phyloP scores from a whole-genome alignment of 495 filamentous ascomycete species.

The Trichoderma asperelloides region DNA sequence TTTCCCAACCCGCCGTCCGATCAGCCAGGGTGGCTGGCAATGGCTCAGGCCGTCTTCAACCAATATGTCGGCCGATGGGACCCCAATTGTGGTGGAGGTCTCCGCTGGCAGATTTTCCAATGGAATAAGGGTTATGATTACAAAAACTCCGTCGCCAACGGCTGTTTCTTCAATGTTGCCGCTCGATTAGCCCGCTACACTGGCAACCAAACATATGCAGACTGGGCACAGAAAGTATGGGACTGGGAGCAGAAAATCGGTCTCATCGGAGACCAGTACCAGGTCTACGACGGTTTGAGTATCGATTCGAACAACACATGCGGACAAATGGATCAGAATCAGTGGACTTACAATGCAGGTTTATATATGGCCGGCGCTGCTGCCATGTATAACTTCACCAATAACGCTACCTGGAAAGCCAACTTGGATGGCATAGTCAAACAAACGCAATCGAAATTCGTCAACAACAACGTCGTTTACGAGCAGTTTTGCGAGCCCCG shows the following conservation, averaged over 20 bases:
- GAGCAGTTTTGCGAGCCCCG: conserved; percentile 64
- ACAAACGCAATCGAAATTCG: conserved; percentile 48
- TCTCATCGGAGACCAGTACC: conserved; percentile 51
- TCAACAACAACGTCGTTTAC: conserved; percentile 46
- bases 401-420: conserved; percentile 45
- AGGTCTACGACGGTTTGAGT: conserved; percentile 60
- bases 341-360: conserved; percentile 72
- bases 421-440: conserved; percentile 48
- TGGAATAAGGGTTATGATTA: conserved; percentile 76
- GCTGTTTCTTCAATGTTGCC: conserved; percentile 75
- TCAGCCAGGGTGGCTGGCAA: conserved; percentile 65
- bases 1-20: conserved; percentile 56
- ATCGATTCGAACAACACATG: conserved; percentile 43
- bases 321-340: conserved; percentile 47
- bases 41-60: conserved; percentile 74
- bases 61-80: conserved; percentile 63
- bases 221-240: conserved; percentile 65
- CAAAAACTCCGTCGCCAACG: conserved; percentile 74
- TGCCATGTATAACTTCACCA: conserved; percentile 66
- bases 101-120: conserved; percentile 78
- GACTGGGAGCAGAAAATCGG: conserved; percentile 57
- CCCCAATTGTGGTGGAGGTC: conserved; percentile 61
- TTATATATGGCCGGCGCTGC: conserved; percentile 65
- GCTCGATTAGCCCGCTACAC: conserved; percentile 66
- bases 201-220: conserved; percentile 62